A percentile compares a stretch with the other conserved stretches of the same genome.
Evolutionary conservation across 1,284 basidiomycete genomes (phyloP).

Genomic region (Papiliotrema nemorosa): DNA sequence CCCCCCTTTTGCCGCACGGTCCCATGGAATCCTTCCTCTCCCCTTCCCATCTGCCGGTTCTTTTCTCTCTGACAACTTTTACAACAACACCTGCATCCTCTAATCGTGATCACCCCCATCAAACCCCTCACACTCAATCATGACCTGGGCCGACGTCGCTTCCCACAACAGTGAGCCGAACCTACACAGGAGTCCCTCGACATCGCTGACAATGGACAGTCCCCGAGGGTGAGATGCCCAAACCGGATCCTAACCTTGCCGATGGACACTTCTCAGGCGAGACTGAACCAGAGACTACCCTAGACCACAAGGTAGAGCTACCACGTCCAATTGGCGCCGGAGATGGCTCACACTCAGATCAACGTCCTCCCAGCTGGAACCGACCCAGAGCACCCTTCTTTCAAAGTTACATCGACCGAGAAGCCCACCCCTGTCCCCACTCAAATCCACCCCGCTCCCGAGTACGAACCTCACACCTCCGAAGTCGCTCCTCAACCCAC

Average conservation of each 20-base stretch:
- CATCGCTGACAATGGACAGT: conserved; percentile 22
- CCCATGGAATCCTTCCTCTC: neutral
- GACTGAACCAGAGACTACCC: conserved; percentile 21
- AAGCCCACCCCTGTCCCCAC: conserved; percentile 22
- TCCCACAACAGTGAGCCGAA: conserved; percentile 39
- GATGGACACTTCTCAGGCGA: conserved; percentile 43
- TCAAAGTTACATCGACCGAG: conserved; percentile 12
- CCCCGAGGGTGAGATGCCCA: conserved; percentile 42
- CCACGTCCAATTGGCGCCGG: neutral
- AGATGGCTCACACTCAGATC: conserved; percentile 19
- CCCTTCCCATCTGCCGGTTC: neutral
- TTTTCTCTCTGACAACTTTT: no score
- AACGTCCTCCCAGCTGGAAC: conserved; percentile 39
- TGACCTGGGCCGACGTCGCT: conserved; percentile 45
- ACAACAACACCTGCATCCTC: no score
- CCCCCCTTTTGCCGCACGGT: neutral
- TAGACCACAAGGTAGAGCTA: conserved; percentile 31
- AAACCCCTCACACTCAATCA: conserved; percentile 5
- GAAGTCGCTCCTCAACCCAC: conserved; percentile 24
- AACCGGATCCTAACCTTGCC: conserved; percentile 43
- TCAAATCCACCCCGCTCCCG: conserved; percentile 21
- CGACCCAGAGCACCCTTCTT: conserved; percentile 30
- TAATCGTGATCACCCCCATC: neutral
- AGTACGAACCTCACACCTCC: conserved; percentile 28
- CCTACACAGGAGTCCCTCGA: no score